Evolutionary conservation across 192 early-diverging fungal genomes (phyloP), one percentile per base, ranked within the genome.

Genomic region (Backusella tuberculispora): DNA sequence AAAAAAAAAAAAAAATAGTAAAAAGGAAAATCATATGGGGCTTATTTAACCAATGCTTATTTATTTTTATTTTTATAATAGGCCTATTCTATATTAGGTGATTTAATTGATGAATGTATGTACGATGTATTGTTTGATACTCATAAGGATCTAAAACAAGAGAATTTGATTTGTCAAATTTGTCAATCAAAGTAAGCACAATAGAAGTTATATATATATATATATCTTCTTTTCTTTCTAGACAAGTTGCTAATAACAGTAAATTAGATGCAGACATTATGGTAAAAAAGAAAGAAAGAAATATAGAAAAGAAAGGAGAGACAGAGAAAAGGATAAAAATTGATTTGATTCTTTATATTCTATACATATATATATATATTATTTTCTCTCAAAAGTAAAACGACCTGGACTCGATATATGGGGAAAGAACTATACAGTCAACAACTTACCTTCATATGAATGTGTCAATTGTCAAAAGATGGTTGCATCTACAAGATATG

Each of bases 401-500:
- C 84, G 87, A 21, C 78, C 86, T 14, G 84, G 84, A 7, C 65
- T 71, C n/a, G 92, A 93, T 67, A 88, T 93, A 24, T 92, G 90
- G 78, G 90, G 91, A 21, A 90, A 90, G 70, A 85, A 69, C 56
- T 88, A 80, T 15, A 86, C 83, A 37, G 74, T 77, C 10, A 81
- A 81, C 37, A 87, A 84, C 38, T 67, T 82, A n/a, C 91, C 91
- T 37, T 85, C 86, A 48, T 94, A 90, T 71, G 89, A 95, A 50
- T 97, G 96, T 77, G 88, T 90, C 38, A 92, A 89, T 80, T 97
- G 96, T 85, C 84, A 91, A 72, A 84, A 86, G 38, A 81, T 83
- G 42, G 95, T 89, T 78, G 92, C 96, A 26, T 92, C 93, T n/a
- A 85, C 88, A 44, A 87, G 96, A 76, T 97, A 95, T 79, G 96